phyloP scores from a whole-genome alignment of 805 yeast species.

The Saturnispora sekii region DNA sequence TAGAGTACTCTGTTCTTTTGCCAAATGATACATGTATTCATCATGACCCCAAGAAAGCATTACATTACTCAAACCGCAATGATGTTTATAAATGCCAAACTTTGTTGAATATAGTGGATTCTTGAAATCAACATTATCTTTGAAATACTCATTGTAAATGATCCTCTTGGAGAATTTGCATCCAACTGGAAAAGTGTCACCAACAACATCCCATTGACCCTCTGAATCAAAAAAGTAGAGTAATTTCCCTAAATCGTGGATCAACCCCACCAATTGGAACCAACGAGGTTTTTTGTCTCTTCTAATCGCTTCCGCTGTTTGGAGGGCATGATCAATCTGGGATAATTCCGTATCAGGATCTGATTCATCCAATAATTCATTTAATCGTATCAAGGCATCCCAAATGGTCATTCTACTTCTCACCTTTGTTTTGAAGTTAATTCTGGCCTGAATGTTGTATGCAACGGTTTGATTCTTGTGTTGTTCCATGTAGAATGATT shows the following conservation, averaged over 20 bases:
- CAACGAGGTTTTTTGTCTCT: constrained; percentile 60
- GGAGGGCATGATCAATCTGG: constrained; percentile 66
- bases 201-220: constrained; percentile 78
- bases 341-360: constrained; percentile 71
- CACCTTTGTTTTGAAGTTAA: constrained; percentile 58
- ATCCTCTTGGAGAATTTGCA: constrained; percentile 52
- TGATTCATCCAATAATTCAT: constrained; percentile 55
- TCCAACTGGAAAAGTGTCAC: constrained; percentile 72
- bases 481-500: constrained; percentile 56
- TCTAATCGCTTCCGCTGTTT: constrained; percentile 67
- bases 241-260: constrained; percentile 63
- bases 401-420: constrained; percentile 62
- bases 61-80: constrained; percentile 60
- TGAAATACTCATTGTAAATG: constrained; percentile 51
- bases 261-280: constrained; percentile 67
- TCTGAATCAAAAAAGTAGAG: constrained; percentile 60
- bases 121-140: constrained; percentile 46
- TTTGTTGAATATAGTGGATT: constrained; percentile 60
- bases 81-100: constrained; percentile 53
- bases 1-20: constrained; percentile 51
- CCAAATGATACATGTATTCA: constrained; percentile 67
- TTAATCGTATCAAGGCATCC: constrained; percentile 58
- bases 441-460: constrained; percentile 59
- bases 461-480: constrained; percentile 65
- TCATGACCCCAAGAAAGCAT: constrained; percentile 77